A percentile compares a stretch with the other conserved stretches of the same genome.
Evolutionary conservation across 2,329 filamentous ascomycete species (phyloP).

Genomic region (Hypoxylon sp.): DNA sequence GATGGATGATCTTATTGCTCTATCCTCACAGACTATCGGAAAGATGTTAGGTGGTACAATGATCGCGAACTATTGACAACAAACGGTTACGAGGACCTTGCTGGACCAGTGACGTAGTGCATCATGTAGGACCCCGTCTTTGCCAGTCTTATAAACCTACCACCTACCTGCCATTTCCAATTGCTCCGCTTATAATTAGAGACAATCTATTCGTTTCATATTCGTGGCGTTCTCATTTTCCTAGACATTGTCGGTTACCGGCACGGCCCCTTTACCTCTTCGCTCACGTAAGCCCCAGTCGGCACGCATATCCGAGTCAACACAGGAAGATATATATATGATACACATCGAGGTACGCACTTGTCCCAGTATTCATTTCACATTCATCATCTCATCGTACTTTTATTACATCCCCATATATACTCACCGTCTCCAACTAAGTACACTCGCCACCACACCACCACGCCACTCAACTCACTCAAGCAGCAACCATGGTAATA

Average conservation of each 20-base stretch:
- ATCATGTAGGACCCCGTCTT: constrained; percentile 1
- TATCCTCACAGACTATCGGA: background rate
- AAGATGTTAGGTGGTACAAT: background rate
- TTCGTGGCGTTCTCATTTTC: no score
- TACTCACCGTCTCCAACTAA: background rate
- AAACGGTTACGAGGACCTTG: constrained; percentile 29
- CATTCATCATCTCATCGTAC: background rate
- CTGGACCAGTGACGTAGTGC: constrained; percentile 31
- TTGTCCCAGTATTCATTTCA: background rate
- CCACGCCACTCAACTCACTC: background rate
- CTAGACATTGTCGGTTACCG: background rate
- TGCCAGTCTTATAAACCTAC: background rate
- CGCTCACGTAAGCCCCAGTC: background rate
- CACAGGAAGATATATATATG: background rate
- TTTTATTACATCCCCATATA: constrained; percentile 5
- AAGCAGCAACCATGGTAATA: no score
- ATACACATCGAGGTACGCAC: background rate
- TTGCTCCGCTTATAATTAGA: background rate
- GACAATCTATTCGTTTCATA: background rate
- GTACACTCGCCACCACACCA: background rate
- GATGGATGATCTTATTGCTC: background rate
- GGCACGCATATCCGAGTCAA: background rate
- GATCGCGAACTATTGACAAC: background rate
- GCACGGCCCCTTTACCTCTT: background rate
- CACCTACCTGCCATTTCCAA: background rate